Percentiles rank a stretch among this genome's conserved stretches.
These are phyloP conservation scores for Candida mesenterica DNA, from an alignment of 1,139 yeast genomes.

Conservation along the genomic window DNA sequence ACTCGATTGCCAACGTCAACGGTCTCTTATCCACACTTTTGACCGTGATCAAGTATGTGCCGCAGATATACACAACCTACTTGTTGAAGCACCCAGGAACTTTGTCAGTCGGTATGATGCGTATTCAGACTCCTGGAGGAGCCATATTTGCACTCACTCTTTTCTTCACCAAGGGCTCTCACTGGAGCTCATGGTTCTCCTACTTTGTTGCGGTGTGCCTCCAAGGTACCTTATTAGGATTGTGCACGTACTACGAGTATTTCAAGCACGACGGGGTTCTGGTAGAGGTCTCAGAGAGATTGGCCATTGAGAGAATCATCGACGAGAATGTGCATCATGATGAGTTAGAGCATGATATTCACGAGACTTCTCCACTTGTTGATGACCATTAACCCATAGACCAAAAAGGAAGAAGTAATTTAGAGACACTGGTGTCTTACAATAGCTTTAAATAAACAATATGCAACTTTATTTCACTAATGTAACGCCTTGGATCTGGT, in stretches of 20 bases:
- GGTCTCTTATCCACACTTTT: constrained; percentile 63
- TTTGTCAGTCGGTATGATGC: constrained; percentile 77
- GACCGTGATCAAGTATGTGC: constrained; percentile 73
- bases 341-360: background rate
- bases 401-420: no score
- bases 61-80: constrained; percentile 75
- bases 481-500: no score
- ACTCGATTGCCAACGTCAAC: constrained; percentile 53
- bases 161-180: constrained; percentile 69
- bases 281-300: constrained; percentile 32
- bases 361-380: constrained; percentile 8
- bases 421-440: no score
- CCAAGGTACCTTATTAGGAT: constrained; percentile 53
- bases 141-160: constrained; percentile 71
- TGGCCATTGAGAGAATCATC: constrained; percentile 33
- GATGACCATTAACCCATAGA: constrained; percentile 4
- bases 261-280: constrained; percentile 26
- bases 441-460: no score
- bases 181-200: constrained; percentile 88
- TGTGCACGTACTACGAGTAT: constrained; percentile 51
- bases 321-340: constrained; percentile 21
- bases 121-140: constrained; percentile 90
- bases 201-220: constrained; percentile 69
- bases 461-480: no score
- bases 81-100: constrained; percentile 75